Conservation (phyloP, 164 flowering plant species). For the Sextonia rubra region DNA sequence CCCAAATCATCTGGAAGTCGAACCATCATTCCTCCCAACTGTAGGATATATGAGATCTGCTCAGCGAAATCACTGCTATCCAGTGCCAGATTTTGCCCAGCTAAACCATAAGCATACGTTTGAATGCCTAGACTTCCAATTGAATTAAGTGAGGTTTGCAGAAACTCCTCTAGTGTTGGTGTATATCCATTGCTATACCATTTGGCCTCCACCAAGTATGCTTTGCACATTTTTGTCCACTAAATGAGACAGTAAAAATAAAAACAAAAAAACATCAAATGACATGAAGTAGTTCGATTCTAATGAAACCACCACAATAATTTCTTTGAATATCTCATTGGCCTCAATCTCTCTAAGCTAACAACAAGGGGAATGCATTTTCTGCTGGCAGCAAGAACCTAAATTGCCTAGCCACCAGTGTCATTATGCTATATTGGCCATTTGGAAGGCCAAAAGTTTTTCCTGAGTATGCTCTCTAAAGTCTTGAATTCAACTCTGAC, state of each 20-base stretch:
- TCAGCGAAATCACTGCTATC: constrained; percentile 15
- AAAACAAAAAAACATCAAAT: too few relatives aligned
- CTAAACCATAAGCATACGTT: constrained; percentile 20
- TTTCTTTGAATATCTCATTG: too few relatives aligned
- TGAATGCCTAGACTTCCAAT: constrained; percentile 33
- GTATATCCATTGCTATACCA: constrained; percentile 36
- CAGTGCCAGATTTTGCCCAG: constrained; percentile 1
- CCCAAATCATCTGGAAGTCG: constrained; percentile 35
- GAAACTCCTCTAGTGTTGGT: constrained; percentile 37
- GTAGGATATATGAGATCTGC: constrained; percentile 12
- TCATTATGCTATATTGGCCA: too few relatives aligned
- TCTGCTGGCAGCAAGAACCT: too few relatives aligned
- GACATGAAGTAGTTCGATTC: too few relatives aligned
- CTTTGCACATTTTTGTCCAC: constrained; percentile 44
- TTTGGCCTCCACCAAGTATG: constrained; percentile 45
- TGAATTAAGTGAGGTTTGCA: constrained; percentile 41
- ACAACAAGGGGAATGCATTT: too few relatives aligned
- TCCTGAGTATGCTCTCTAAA: too few relatives aligned
- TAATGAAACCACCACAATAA: too few relatives aligned
- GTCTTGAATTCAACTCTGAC: too few relatives aligned
- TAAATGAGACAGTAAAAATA: not conserved
- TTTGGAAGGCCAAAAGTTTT: too few relatives aligned
- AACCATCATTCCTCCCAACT: constrained; percentile 19
- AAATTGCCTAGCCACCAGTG: too few relatives aligned
- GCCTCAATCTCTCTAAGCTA: too few relatives aligned